Conservation (phyloP, 129 eudicot species). For the Pittosporum tobira region DNA sequence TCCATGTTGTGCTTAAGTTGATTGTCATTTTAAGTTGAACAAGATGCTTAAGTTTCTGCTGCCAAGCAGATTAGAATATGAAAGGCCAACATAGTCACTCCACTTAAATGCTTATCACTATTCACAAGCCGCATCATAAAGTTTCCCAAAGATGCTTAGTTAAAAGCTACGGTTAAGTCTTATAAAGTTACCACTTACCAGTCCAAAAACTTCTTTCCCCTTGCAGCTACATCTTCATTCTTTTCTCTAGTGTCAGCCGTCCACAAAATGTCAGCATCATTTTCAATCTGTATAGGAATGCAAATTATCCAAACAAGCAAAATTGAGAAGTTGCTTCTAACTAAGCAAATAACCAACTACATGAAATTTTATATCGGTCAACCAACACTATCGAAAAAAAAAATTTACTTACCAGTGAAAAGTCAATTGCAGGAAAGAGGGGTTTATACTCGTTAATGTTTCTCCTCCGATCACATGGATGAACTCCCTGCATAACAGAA, state of each 20-base stretch:
- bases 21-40: too few relatives aligned
- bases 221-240: slow-evolving; percentile 63
- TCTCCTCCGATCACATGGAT: slow-evolving; percentile 92
- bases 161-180: background rate
- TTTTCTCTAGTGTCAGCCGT: slow-evolving; percentile 57
- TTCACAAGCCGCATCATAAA: too few relatives aligned
- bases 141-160: background rate
- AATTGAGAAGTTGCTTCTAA: background rate
- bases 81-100: background rate
- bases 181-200: slow-evolving; percentile 50
- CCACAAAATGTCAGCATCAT: slow-evolving; percentile 71
- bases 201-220: slow-evolving; percentile 66
- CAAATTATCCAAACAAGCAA: background rate
- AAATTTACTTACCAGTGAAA: slow-evolving; percentile 67
- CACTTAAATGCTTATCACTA: background rate
- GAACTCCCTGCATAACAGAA: slow-evolving; percentile 65
- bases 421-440: slow-evolving; percentile 90
- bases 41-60: background rate
- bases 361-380: background rate
- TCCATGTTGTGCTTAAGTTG: background rate
- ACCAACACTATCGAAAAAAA: background rate
- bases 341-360: background rate
- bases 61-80: background rate
- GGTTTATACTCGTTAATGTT: slow-evolving; percentile 58
- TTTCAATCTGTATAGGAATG: slow-evolving; percentile 57